phyloP scores from a whole-genome alignment of 352 stramenopile genomes.

The Chrysophaeum taylorii region DNA sequence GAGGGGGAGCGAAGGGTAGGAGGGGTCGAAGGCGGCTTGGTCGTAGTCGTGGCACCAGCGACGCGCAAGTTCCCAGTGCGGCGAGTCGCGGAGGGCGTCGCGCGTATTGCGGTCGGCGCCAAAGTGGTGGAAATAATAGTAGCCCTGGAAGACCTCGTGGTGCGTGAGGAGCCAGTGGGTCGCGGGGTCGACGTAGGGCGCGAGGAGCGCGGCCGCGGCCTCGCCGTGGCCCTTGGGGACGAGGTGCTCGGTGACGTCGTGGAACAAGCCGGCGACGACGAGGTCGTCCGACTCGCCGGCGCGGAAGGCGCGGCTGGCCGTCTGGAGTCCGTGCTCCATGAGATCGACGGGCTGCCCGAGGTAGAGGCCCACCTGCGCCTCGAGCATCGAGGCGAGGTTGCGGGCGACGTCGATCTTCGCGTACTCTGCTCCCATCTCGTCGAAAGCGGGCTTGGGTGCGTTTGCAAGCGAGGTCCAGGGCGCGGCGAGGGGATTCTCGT shows the following conservation, averaged over 20 bases:
- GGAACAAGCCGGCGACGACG: constrained; percentile 24
- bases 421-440: no score
- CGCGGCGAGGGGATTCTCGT: constrained; percentile 22
- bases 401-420: no score
- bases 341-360: constrained; percentile 21
- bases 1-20: no score
- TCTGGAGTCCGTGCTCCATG: constrained; percentile 26
- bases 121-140: constrained; percentile 28
- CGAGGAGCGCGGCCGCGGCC: constrained; percentile 21
- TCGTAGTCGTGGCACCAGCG: no score
- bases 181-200: constrained; percentile 22
- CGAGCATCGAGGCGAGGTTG: no score
- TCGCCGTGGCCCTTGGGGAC: constrained; percentile 27
- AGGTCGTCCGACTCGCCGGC: constrained; percentile 25
- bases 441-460: no score
- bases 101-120: background rate
- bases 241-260: constrained; percentile 26
- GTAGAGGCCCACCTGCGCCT: no score
- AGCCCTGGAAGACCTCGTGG: constrained; percentile 28
- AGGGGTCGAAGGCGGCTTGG: no score
- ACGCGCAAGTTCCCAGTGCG: no score
- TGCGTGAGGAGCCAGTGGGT: constrained; percentile 23
- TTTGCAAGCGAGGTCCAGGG: no score
- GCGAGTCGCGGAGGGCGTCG: background rate
- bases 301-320: constrained; percentile 17